phyloP scores from a whole-genome alignment of 2,329 filamentous ascomycete species.

The Zalaria obscura region DNA sequence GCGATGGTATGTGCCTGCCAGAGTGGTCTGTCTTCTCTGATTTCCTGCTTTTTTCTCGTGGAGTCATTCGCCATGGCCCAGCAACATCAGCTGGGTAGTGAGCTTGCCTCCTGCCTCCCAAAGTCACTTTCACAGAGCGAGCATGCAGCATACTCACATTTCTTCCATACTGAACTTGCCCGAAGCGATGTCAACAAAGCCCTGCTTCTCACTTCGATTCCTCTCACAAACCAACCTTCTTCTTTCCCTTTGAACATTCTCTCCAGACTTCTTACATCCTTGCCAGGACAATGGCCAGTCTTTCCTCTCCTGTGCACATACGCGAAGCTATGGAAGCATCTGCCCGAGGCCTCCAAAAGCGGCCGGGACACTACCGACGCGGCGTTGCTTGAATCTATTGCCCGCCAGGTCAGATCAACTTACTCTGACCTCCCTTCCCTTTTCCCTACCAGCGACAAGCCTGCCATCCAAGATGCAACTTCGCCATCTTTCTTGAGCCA shows the following conservation, averaged over 20 bases:
- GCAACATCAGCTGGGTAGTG: constrained; percentile 1
- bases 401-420: constrained; percentile 13
- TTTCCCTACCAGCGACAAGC: constrained; percentile 9
- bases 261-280: constrained; percentile 10
- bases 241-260: constrained; percentile 13
- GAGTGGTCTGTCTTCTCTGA: no score
- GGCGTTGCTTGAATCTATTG: constrained; percentile 9
- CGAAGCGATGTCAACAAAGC: not conserved
- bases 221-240: constrained; percentile 7
- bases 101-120: constrained; percentile 1
- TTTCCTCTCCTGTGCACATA: constrained; percentile 19
- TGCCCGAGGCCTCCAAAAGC: constrained; percentile 24
- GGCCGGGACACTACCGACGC: constrained; percentile 8
- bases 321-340: constrained; percentile 20
- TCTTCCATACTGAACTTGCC: not conserved
- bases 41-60: no score
- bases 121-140: not conserved
- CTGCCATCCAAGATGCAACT: constrained; percentile 17
- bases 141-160: not conserved
- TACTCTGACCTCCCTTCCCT: constrained; percentile 15
- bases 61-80: constrained; percentile 1
- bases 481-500: constrained; percentile 13
- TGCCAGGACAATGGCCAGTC: constrained; percentile 14
- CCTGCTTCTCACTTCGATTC: constrained; percentile 3
- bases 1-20: no score